A percentile compares a stretch with the other conserved stretches of the same genome.
These are phyloP conservation scores for Colletotrichum sp. DNA, from an alignment of 2,329 filamentous ascomycete species.

Conservation along the genomic window DNA sequence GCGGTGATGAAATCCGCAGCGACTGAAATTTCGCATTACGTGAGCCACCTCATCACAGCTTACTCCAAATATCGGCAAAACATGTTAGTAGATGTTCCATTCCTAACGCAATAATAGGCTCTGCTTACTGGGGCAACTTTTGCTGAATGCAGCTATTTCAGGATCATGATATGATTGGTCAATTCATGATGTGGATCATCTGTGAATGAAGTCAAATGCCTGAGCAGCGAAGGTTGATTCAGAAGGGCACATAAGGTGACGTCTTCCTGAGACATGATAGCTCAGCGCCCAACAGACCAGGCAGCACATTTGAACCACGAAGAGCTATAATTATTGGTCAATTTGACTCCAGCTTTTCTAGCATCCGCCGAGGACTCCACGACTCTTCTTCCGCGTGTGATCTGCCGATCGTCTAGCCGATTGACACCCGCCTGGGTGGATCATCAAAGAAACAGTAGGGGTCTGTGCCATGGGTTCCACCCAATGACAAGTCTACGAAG, in stretches of 20 bases:
- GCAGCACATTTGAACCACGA: background rate
- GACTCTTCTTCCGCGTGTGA: background rate
- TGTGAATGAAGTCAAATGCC: background rate
- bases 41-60: fast-evolving
- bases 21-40: background rate
- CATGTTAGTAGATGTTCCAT: background rate
- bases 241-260: background rate
- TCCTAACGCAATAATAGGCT: background rate
- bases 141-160: background rate
- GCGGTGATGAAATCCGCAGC: background rate
- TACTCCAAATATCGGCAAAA: fast-evolving
- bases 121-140: fast-evolving
- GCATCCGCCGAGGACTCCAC: background rate
- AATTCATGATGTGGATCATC: background rate
- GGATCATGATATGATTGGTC: background rate
- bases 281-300: background rate
- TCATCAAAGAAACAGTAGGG: background rate
- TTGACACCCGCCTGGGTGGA: background rate
- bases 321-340: fast-evolving
- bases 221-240: background rate
- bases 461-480: background rate
- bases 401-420: background rate
- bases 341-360: background rate
- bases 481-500: background rate
- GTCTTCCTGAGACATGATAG: background rate